Conservation (phyloP, 2,329 filamentous ascomycete species). For the Stachybotrys echinatus region DNA sequence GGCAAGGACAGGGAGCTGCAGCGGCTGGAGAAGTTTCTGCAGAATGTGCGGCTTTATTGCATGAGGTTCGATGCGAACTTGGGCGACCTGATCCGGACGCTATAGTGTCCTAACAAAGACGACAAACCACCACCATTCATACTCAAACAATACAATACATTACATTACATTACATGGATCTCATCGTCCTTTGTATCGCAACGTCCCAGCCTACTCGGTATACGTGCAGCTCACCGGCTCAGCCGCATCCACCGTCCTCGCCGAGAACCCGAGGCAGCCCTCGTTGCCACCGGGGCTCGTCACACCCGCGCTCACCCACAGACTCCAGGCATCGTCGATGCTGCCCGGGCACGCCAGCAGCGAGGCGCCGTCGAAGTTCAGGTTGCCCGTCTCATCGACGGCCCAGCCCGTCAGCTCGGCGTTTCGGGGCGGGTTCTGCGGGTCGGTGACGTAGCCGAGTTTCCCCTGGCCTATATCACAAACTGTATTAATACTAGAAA, state of each 20-base stretch:
- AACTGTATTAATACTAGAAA: not conserved
- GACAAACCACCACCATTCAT: too few relatives aligned
- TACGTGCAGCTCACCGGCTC: conserved; percentile 32
- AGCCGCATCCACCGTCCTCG: conserved; percentile 17
- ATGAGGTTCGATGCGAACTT: conserved; percentile 92
- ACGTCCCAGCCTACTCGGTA: conserved; percentile 12
- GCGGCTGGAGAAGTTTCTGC: conserved; percentile 86
- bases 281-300: conserved; percentile 27
- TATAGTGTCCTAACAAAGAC: too few relatives aligned
- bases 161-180: too few relatives aligned
- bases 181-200: too few relatives aligned
- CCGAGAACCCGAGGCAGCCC: conserved; percentile 29
- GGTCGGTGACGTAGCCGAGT: conserved; percentile 46
- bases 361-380: conserved; percentile 35
- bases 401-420: conserved; percentile 41
- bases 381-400: conserved; percentile 34
- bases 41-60: conserved; percentile 76
- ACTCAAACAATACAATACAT: too few relatives aligned
- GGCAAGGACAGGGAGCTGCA: conserved; percentile 82
- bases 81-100: too few relatives aligned
- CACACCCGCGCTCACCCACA: conserved; percentile 28
- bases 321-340: conserved; percentile 32
- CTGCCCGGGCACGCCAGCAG: conserved; percentile 48
- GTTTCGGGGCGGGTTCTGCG: conserved; percentile 29
- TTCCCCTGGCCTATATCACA: conserved; percentile 40